Base-by-base conservation (phyloP, 306 rosid genomes). In the Cajanus cajan region DNA sequence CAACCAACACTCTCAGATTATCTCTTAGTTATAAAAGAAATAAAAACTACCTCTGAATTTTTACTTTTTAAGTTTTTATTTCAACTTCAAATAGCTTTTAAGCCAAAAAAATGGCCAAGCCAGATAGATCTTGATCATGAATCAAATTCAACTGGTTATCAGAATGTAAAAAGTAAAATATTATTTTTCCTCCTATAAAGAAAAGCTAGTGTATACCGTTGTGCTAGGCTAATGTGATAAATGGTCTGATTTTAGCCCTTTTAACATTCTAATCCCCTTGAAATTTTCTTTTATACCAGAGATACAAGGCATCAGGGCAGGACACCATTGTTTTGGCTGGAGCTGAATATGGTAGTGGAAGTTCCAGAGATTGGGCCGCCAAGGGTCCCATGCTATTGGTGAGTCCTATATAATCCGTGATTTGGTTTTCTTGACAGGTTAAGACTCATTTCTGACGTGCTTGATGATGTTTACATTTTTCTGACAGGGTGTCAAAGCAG, bases 301-400 rank as follows among this genome's bases (percentile, higher is more conserved):
- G 77, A 84, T 96, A 96, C 85, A 96, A 89, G 88, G 71, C 86
- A 64, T 85, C 83, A 16, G 98, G 97, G 48, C 89, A 93, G 31
- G 94, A 76, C 74, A 95, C 98, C 84, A 85, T 93, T 78, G 85
- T 95, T 62, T 82, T 96, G 85, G 99, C 99, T 68, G 99, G 99
- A 71, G 99, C 99, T 2, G 99, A 96, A 82, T 96, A 96, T 80
- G 99, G 99, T 16, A 96, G 99, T 66, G 99, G 99, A 84, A 96
- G 99, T 88, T 96, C 99, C 70, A 82, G 99, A 78, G 99, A 96
- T 84, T 96, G 99, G 99, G 99, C 99, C 9, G 99, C 99, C 74
- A 96, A 96, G 97, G 99, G 99, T 71, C 99, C 99, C 73, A 96
- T 96, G 99, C 82, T 96, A 71, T 83, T 93, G 96, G 98, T 95